phyloP scores from a whole-genome alignment of 305 asterid species.

The Fraxinus albicans region DNA sequence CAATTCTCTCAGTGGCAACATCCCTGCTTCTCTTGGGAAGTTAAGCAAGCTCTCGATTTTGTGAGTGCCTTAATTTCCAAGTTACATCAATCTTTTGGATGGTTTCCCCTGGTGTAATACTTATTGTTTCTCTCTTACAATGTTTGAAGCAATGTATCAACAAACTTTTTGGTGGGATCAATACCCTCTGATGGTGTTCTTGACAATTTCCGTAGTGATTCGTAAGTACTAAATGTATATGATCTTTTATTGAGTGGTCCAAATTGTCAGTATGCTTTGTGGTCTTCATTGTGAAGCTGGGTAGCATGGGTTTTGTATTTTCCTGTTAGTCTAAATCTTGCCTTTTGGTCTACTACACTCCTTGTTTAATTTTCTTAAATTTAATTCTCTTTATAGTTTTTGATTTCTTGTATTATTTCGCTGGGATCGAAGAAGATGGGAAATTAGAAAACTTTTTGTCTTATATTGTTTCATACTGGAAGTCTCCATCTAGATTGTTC shows the following conservation, averaged over 20 bases:
- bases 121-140: conserved; percentile 29
- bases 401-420: neutral
- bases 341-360: neutral
- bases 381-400: neutral
- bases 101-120: conserved; percentile 22
- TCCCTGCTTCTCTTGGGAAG: conserved; percentile 91
- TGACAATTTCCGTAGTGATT: conserved; percentile 59
- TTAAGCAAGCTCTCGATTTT: conserved; percentile 65
- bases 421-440: neutral
- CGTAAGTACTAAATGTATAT: conserved; percentile 56
- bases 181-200: conserved; percentile 87
- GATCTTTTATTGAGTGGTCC: neutral
- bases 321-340: neutral
- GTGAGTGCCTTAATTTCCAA: conserved; percentile 54
- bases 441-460: neutral
- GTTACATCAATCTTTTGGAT: conserved; percentile 1
- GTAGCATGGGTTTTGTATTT: neutral
- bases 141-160: conserved; percentile 81
- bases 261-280: conserved; percentile 15
- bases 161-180: conserved; percentile 87
- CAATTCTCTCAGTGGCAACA: conserved; percentile 91
- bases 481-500: neutral
- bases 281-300: neutral
- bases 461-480: neutral
- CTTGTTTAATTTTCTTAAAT: neutral